Evolutionary conservation across 257 asterid genomes (phyloP), one percentile per base, ranked within the genome.

Genomic region (Lantana camara): DNA sequence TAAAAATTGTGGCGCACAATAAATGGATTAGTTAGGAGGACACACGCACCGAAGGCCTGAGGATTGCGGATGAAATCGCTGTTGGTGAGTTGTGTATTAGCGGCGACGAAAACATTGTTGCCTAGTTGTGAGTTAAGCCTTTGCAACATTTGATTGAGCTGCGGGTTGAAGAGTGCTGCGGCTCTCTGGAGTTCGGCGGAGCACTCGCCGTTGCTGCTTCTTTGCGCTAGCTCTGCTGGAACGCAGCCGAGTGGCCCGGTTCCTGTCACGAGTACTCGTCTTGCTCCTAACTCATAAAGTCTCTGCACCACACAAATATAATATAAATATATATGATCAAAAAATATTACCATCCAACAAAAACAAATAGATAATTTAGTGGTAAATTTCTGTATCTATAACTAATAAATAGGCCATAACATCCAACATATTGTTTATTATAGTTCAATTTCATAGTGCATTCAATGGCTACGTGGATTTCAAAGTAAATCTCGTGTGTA

Each of bases 161-260:
- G 96, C 19, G 95, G 95, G 73, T 88, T 79, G 78, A 77, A 88
- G 10, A 88, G 77, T 9, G 40, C 54, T 12, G 96, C 91, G 7
- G 96, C 95, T 7, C 23, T 70, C 37, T 88, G 91, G 22, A 88
- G 81, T 34, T 85, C 91, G 0, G 78, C 14, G 32, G 82, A 46
- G 62, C 96, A 88, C 69, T 83, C 76, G 0, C 96, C 96, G 47
- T 82, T 83, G 40, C 75, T 46, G 70, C 96, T 63, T 19, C 81
- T 76, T 61, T 60, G 62, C 10, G 95, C 95, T 17, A 85, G 70
- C 52, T 88, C 96, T 10, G 95, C 87, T 19, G 96, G 96, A 53
- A 82, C 96, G 21, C 96, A 88, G 2, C 96, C 96, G 14, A 88
- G 32, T 3, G 96, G 96, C 7, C 96, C 96, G 5, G 95, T 82